Base-by-base conservation (phyloP, 1,139 yeast genomes). In the Blastobotrys persicus region DNA sequence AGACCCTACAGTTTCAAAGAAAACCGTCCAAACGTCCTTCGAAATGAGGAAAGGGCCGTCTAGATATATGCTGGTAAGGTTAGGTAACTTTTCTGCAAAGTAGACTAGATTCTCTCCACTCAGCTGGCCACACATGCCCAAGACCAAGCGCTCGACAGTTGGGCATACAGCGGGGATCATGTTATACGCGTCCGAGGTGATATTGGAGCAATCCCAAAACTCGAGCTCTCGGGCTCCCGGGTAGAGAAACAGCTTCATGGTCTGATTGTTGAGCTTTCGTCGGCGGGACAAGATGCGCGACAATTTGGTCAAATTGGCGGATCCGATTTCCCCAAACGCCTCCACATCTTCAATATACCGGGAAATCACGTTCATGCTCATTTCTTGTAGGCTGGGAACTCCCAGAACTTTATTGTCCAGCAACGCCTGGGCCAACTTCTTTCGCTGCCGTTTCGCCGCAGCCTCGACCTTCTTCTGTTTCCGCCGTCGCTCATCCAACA, bases 41-140 rank as follows among this genome's bases (percentile, higher is more conserved):
- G 85, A 83, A 42, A 92, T 81, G 56, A 92, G 71, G 62, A 92
- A 92, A 0, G 98, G 89, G 0, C 98, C 98, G 66, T 91, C 89
- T 32, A 92, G 69, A 13, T 77, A 70, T 7, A 91, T 55, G 11
- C 77, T 72, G 9, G 64, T 71, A 47, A 94, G 70, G 26, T 77
- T 66, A 0, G 70, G 69, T 44, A 91, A 71, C 53, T 88, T 83
- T 11, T 79, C 69, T 9, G 80, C 76, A 55, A 77, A 80, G 61
- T 87, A 85, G 18, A 72, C 64, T 52, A 92, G 65, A 51, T 87
- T 85, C 56, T 84, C 89, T 64, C 87, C 87, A 59, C 85, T 89
- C 35, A 92, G 70, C 59, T 87, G 94, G 2, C 98, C 98, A 71
- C 98, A 92, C 97, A 89, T 91, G 53, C 81, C 81, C 44, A 92